Base-by-base conservation (phyloP, 257 asterid species). In the Solanum paucissectum region DNA sequence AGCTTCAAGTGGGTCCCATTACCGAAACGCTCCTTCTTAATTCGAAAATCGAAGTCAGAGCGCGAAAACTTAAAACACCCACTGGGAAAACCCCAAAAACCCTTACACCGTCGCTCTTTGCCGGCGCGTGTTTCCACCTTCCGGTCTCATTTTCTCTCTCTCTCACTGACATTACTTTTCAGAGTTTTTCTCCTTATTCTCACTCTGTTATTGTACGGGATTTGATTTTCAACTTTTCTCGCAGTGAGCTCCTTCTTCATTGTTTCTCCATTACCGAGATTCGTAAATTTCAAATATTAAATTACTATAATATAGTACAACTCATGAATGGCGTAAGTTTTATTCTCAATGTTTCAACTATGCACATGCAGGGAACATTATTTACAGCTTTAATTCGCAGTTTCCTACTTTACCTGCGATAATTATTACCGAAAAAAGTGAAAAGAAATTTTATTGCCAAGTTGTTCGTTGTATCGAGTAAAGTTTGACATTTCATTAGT, bases 1-100 rank as follows among this genome's bases (percentile, higher is more conserved):
- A 81, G 29, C 40, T 12, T 1, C 36, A 42, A 32, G 29, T 21
- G 86, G 87, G 77, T 58, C 89, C 90, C 88, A 73, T 64, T n/a
- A 12, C 34, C 2, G 40, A 42, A 85, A 88, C 91, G 91, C 92
- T 90, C 90, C 93, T 38, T 37, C 88, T 27, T 88, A 88, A 90
- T 95, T 95, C 93, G 92, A 94, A 94, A 89, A 77, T 89, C 66
- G 64, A 90, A 84, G 60, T 77, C 85, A 66, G 87, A 93, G 92
- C 96, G 96, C 95, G 94, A 94, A 94, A 94, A 90, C 89, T 90
- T 87, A 79, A 69, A 87, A 29, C 4, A n/a, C 58, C 7, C 14
- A 1, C 29, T 10, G 18, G 52, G 12, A 23, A 68, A 14, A 14
- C 13, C 25, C 42, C 60, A 3, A 52, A 79, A 74, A 9, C 10